Conservation (phyloP, 495 filamentous ascomycete species). For the Aspergillus coremiiformis region DNA sequence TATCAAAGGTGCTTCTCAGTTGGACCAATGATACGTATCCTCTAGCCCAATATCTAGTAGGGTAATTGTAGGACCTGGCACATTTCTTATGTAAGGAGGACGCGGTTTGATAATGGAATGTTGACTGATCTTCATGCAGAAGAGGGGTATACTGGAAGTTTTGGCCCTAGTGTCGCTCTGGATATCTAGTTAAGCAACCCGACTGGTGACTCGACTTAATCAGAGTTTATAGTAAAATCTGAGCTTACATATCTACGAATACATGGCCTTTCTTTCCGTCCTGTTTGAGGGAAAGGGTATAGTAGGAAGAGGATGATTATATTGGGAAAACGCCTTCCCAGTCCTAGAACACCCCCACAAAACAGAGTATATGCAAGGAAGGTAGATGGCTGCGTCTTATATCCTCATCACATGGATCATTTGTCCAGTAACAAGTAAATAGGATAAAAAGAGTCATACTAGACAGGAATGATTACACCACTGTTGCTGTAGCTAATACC, state of each 20-base stretch:
- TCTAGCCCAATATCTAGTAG: not conserved
- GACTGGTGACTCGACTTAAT: not conserved
- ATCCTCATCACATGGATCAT: not conserved
- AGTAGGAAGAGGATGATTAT: no score
- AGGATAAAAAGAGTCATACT: not conserved
- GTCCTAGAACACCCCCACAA: not conserved
- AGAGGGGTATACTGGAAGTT: constrained; percentile 4
- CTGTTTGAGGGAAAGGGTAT: no score
- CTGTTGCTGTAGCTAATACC: not conserved
- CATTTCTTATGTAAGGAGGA: not conserved
- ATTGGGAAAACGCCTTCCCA: no score
- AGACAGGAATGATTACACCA: not conserved
- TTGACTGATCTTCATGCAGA: constrained; percentile 8
- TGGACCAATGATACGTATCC: not conserved
- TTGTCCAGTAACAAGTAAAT: not conserved
- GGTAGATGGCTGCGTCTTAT: not conserved
- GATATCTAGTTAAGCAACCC: not conserved
- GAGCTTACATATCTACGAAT: not conserved
- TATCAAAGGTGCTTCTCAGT: not conserved
- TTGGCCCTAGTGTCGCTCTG: not conserved
- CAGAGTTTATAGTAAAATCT: not conserved
- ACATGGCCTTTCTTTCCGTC: no score
- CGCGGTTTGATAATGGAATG: not conserved
- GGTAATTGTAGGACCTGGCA: not conserved
- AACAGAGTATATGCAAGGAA: constrained; percentile 1